A percentile compares a stretch with the other conserved stretches of the same genome.
Conservation (phyloP, 164 flowering plant genomes). For the Vitis labrusca region DNA sequence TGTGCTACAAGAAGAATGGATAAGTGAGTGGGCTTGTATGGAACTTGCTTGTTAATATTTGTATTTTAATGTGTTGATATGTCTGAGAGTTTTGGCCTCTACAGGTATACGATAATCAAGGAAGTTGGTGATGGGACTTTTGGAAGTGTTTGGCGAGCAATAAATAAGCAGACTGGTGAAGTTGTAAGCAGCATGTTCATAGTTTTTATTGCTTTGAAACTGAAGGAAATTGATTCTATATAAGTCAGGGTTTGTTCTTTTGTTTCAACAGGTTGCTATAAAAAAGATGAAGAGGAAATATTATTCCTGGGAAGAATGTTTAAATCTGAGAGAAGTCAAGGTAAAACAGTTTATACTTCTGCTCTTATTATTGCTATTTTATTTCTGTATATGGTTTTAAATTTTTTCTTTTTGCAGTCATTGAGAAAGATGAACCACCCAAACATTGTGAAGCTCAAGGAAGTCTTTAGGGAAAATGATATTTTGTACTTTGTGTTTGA, state of each 20-base stretch:
- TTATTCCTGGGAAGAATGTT: constrained; percentile 97
- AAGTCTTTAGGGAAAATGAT: constrained; percentile 90
- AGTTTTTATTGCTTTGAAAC: background rate
- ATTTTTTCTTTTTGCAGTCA: constrained; percentile 52
- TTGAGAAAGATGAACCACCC: constrained; percentile 92
- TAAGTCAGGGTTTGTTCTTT: background rate
- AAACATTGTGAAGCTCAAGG: constrained; percentile 95
- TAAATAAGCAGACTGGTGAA: constrained; percentile 88
- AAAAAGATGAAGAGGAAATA: constrained; percentile 96
- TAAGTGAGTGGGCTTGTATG: constrained; percentile 45
- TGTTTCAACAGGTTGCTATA: constrained; percentile 74
- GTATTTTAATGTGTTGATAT: background rate
- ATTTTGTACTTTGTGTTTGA: constrained; percentile 89
- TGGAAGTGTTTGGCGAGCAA: constrained; percentile 95
- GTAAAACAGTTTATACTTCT: constrained; percentile 27
- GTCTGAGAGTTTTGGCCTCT: background rate
- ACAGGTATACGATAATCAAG: constrained; percentile 86
- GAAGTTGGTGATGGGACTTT: constrained; percentile 99
- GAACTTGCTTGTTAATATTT: background rate
- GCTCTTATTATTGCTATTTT: background rate
- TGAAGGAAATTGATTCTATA: background rate
- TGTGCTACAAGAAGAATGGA: constrained; percentile 57
- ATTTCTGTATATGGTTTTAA: background rate
- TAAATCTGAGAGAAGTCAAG: constrained; percentile 97
- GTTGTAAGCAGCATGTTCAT: constrained; percentile 53